A percentile compares a stretch with the other conserved stretches of the same genome.
Evolutionary conservation across 768 basidiomycete genomes (phyloP).

Genomic region (Lactarius sp.): DNA sequence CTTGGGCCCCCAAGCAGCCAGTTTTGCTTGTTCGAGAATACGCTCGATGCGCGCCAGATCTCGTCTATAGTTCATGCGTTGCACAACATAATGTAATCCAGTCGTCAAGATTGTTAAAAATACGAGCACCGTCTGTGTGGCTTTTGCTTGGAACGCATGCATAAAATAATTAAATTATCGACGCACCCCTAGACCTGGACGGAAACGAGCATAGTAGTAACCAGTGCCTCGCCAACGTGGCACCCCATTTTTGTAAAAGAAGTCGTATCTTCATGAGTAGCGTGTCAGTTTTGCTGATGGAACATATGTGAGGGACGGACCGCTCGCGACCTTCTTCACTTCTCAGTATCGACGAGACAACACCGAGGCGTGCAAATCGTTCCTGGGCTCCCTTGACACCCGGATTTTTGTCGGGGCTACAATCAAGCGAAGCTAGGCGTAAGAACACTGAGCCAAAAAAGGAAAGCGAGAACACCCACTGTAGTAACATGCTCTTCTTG

Average conservation of each 20-base stretch:
- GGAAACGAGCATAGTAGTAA: conserved; percentile 94
- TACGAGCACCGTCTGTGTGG: conserved; percentile 56
- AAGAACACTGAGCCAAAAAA: no score
- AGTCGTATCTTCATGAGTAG: conserved; percentile 58
- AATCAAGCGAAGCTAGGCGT: not conserved
- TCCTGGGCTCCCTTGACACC: conserved; percentile 77
- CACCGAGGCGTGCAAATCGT: conserved; percentile 87
- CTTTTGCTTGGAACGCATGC: conserved; percentile 8
- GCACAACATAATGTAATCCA: conserved; percentile 77
- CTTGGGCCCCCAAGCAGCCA: conserved; percentile 81
- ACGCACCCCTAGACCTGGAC: conserved; percentile 81
- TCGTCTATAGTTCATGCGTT: conserved; percentile 67
- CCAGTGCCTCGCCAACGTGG: conserved; percentile 95
- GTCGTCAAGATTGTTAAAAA: conserved; percentile 79
- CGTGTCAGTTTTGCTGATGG: conserved; percentile 10
- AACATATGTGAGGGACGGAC: conserved; percentile 37
- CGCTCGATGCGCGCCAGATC: conserved; percentile 66
- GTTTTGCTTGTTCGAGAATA: conserved; percentile 56
- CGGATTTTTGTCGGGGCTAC: conserved; percentile 94
- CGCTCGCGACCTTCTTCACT: conserved; percentile 70
- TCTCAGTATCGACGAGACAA: conserved; percentile 77
- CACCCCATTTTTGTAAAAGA: conserved; percentile 97
- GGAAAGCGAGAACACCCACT: conserved; percentile 49
- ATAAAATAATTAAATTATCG: not conserved
- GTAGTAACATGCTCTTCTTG: conserved; percentile 83